Evolutionary conservation across 352 stramenopile genomes (phyloP), one percentile per base, ranked within the genome.

Genomic region (Phytophthora chlamydospora): DNA sequence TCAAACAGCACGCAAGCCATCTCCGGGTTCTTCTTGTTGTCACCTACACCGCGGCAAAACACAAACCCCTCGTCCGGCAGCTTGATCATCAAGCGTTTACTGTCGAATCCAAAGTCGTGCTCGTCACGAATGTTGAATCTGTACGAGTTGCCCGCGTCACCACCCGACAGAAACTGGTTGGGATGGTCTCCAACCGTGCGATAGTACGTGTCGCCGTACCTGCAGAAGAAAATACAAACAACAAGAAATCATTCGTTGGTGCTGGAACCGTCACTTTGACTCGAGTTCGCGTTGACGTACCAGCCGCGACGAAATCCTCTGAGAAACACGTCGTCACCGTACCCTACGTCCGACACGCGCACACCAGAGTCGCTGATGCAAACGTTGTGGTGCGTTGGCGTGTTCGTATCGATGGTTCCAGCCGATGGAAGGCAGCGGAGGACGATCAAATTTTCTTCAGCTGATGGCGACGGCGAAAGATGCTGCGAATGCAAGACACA

Each of bases 1-100:
- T 60, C 48, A 49, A 67, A 67, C 35, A 67, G 11, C n/a, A 62
- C 43, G 38, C 58, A 67, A 0, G 50, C 50, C 58, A 67, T 62
- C 29, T 56, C 27, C 8, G 58, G 50, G n/a, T 67, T 62, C 4
- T 33, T 40, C 9, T 7, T 2, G 10, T 50, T 29, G 6, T 40
- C 29, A 34, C 58, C 42, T 11, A 62, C 32, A 2, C 58, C 58
- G 6, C 50, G 50, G 21, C 58, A 67, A 31, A 19, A 67, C 13
- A 67, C 58, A 17, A 62, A 32, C 1, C 50, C 59, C 13, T 62
- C 50, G 7, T 56, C 29, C 9, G 59, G 59, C 29, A 67, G 19
- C 12, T 56, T 35, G 24, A 67, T 44, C 61, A 64, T 69, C 5
- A 64, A 34, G 16, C 53, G 38, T 12, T 32, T 58, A 14, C 53